Evolutionary conservation across 148 eudicot genomes (phyloP).

Genomic region (Pharnaceum exiguum): DNA sequence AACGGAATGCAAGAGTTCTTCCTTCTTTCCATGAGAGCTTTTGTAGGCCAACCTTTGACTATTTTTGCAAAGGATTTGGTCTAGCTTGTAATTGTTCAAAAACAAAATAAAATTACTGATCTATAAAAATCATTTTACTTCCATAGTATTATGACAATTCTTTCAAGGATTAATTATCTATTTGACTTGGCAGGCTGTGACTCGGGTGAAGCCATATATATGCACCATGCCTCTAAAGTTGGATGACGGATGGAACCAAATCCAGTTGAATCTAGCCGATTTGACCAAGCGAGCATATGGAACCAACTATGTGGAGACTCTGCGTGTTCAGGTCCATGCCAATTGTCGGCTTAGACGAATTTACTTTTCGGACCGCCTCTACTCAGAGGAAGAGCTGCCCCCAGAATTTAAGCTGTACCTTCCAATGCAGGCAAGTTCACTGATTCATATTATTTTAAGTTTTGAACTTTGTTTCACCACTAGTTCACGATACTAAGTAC

Average conservation of each 20-base stretch:
- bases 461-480: not conserved
- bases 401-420: constrained; percentile 96
- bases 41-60: no score
- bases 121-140: no score
- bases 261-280: constrained; percentile 92
- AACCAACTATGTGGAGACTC: constrained; percentile 90
- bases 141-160: not conserved
- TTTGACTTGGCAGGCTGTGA: constrained; percentile 51
- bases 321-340: constrained; percentile 97
- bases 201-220: constrained; percentile 93
- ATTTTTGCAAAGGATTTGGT: no score
- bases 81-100: no score
- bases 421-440: constrained; percentile 75
- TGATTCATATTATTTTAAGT: not conserved
- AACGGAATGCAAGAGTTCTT: no score
- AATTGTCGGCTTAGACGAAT: constrained; percentile 91
- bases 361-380: constrained; percentile 93
- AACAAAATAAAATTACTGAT: no score
- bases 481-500: not conserved
- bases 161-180: not conserved
- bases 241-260: constrained; percentile 99
- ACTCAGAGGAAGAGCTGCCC: constrained; percentile 97
- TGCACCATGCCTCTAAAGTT: constrained; percentile 98
- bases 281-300: constrained; percentile 94
- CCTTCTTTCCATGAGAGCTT: no score